Evolutionary conservation across 345 rosid genomes (phyloP), one percentile per base, ranked within the genome.

Genomic region (Citrus reticulata): DNA sequence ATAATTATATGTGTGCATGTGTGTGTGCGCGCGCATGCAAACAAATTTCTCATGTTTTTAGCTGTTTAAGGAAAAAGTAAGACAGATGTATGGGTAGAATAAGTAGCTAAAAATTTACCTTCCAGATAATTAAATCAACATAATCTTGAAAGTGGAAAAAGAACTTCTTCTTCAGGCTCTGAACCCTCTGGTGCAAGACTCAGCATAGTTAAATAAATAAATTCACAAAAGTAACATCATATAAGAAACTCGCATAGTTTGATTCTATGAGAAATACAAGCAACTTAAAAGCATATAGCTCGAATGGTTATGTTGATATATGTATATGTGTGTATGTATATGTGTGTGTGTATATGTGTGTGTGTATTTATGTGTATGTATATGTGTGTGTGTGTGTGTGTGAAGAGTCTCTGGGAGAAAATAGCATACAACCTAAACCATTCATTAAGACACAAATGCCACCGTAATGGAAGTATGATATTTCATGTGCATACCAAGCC

Each of bases 81-180:
- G 60, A 66, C 10, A 27, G n/a, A 74, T 60, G 51, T 11, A 40
- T 17, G 9, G 42, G 49, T 17, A 40, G 14, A 62, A 46, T 42
- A 5, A 29, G 42, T 46, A 29, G 54, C 61, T 64, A 75, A 30
- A 63, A 82, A 16, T 72, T 20, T 81, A 95, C 99, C 98, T 93
- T 94, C 96, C 90, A 94, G 70, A 96, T 96, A 80, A 91, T 91
- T 89, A 96, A 89, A 84, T 96, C 93, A 55, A 88, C 94, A 84
- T 94, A 96, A 85, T 96, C 95, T 88, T 91, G 98, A 85, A 93
- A 96, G 85, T 88, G 95, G 85, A 89, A 96, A 90, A 88, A 93
- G 87, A 96, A 96, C 80, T 93, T 94, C 89, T 95, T 93, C 94
- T 93, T 94, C 85, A 94, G 80, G 86, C 83, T 69, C 79, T 96